Percentiles rank a stretch among this genome's conserved stretches.
Evolutionary conservation across 2,329 filamentous ascomycete genomes (phyloP).

Genomic region (Fusarium penzigii): DNA sequence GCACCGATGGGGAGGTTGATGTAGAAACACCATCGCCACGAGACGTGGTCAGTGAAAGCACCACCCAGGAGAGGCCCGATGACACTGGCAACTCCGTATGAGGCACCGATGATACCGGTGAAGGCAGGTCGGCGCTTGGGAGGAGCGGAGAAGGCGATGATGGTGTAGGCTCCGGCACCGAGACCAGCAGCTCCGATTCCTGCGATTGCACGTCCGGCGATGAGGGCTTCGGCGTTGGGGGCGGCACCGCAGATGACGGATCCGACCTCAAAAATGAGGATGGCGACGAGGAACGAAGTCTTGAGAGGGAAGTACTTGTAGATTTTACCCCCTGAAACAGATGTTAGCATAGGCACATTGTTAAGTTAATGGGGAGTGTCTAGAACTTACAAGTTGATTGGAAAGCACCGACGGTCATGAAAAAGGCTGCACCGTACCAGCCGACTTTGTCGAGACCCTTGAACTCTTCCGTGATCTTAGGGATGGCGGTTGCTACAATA

Average conservation of each 20-base stretch:
- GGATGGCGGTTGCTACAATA: constrained; percentile 59
- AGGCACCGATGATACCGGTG: constrained; percentile 40
- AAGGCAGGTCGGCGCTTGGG: constrained; percentile 38
- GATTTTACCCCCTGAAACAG: constrained; percentile 43
- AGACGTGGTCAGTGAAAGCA: constrained; percentile 39
- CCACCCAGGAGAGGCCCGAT: constrained; percentile 40
- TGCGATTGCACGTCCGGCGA: constrained; percentile 53
- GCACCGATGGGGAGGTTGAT: constrained; percentile 41
- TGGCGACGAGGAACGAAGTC: constrained; percentile 47
- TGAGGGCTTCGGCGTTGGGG: constrained; percentile 48
- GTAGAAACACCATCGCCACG: constrained; percentile 44
- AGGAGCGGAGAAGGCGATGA: constrained; percentile 46
- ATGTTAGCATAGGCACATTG: constrained; percentile 20
- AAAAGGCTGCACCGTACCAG: constrained; percentile 61
- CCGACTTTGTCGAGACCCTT: constrained; percentile 53
- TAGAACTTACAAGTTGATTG: constrained; percentile 43
- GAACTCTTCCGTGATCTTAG: constrained; percentile 56
- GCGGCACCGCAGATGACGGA: constrained; percentile 51
- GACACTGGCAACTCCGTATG: constrained; percentile 39
- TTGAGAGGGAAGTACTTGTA: constrained; percentile 56
- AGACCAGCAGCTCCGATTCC: constrained; percentile 51
- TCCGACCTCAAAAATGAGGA: constrained; percentile 57
- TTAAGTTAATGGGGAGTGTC: constrained; percentile 5
- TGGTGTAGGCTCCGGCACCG: constrained; percentile 49
- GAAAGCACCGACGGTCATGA: constrained; percentile 48